Evolutionary conservation across 23 red algal genomes (phyloP).

Genomic region (Gracilaria caudata): DNA sequence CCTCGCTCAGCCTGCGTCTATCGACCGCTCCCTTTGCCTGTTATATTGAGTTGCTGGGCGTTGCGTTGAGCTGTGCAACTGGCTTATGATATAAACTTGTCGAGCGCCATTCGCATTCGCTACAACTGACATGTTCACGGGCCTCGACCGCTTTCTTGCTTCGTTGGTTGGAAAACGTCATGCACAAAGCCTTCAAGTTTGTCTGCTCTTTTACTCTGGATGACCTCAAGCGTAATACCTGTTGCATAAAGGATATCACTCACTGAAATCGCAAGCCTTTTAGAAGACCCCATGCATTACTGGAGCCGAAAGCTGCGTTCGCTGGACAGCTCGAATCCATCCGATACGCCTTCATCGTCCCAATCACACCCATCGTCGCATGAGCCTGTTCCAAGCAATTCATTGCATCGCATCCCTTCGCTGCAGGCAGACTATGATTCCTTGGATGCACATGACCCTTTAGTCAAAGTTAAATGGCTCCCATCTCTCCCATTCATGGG

Average conservation of each 20-base stretch:
- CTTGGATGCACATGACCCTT: constrained; percentile 46
- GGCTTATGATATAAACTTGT: not conserved
- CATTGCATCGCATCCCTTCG: constrained; percentile 33
- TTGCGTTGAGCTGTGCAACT: not conserved
- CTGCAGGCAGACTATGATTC: constrained; percentile 43
- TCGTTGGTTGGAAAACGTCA: not conserved
- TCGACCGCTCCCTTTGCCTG: not conserved
- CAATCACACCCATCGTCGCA: not conserved
- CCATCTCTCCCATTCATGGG: constrained; percentile 36
- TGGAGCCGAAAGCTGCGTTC: constrained; percentile 12
- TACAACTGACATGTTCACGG: not conserved
- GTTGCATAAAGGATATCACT: not conserved
- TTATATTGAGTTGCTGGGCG: not conserved
- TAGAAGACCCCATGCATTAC: not conserved
- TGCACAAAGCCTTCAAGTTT: not conserved
- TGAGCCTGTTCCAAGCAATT: not conserved
- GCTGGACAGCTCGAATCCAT: not conserved
- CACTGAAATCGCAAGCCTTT: not conserved
- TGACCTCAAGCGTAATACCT: not conserved
- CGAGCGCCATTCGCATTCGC: not conserved
- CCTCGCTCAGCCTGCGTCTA: too few species aligned
- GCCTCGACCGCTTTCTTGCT: not conserved
- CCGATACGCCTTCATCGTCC: not conserved
- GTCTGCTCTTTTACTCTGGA: not conserved
- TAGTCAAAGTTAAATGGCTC: constrained; percentile 26